Evolutionary conservation across 176 grass and related monocot genomes (phyloP).

Genomic region (Aegilops speltoides): DNA sequence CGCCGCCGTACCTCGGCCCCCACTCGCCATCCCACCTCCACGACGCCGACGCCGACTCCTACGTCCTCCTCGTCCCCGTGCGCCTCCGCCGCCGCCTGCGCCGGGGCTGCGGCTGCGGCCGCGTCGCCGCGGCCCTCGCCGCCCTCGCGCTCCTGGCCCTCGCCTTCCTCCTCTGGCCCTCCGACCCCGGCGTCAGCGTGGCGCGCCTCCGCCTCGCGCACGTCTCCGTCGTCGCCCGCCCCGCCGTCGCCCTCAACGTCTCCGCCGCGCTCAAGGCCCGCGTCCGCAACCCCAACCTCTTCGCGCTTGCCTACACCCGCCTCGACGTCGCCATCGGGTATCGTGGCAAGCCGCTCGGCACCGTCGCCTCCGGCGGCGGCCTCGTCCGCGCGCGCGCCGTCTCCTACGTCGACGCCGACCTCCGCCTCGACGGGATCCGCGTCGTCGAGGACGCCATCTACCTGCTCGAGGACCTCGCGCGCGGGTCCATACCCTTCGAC

Average conservation of each 20-base stretch:
- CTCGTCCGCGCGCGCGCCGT: slow-evolving; percentile 48
- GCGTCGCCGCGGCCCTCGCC: slow-evolving; percentile 21
- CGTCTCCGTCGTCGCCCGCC: slow-evolving; percentile 52
- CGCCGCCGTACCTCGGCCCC: slow-evolving; percentile 20
- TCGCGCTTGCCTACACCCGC: slow-evolving; percentile 57
- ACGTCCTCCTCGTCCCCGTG: slow-evolving; percentile 48
- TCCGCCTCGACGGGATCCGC: slow-evolving; percentile 54
- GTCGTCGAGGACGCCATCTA: slow-evolving; percentile 69
- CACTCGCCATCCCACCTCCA: neutral
- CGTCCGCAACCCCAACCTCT: slow-evolving; percentile 69
- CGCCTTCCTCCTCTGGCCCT: slow-evolving; percentile 56
- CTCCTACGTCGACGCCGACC: slow-evolving; percentile 68
- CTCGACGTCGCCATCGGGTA: slow-evolving; percentile 58
- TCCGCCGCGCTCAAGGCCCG: slow-evolving; percentile 47
- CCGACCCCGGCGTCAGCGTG: slow-evolving; percentile 55
- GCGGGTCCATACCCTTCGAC: slow-evolving; percentile 73
- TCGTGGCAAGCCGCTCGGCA: slow-evolving; percentile 50
- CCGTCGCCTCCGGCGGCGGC: slow-evolving; percentile 50
- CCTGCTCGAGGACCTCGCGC: slow-evolving; percentile 68
- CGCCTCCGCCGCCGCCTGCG: slow-evolving; percentile 44
- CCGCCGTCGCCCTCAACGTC: slow-evolving; percentile 48
- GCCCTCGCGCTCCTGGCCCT: slow-evolving; percentile 35
- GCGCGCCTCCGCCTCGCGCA: slow-evolving; percentile 62
- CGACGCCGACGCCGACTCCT: slow-evolving; percentile 5
- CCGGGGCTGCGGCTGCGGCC: slow-evolving; percentile 27